Evolutionary conservation across 2,329 filamentous ascomycete species (phyloP), one percentile per base, ranked within the genome.

Genomic region (Davidsoniella australis): DNA sequence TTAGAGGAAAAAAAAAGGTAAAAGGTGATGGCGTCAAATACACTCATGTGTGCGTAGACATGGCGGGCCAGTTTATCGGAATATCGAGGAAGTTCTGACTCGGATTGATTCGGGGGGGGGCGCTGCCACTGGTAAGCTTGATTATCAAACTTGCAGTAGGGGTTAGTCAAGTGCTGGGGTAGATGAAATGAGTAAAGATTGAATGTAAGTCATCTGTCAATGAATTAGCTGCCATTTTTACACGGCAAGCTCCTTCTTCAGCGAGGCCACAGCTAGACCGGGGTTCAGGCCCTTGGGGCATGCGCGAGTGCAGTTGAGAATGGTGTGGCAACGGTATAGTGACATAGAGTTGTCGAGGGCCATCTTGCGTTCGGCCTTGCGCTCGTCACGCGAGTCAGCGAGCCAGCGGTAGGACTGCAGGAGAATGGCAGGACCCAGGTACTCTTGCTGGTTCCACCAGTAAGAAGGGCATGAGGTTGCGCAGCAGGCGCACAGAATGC

Each of bases 361-460:
- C 56, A 80, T 78, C 76, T 91, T 91, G 64, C 91, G 82, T 75
- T 94, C 80, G 52, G 75, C 80, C 60, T 74, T 93, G 66, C 77
- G 80, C 77, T 95, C 83, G 65, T 98, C 91, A 67, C 91, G 82
- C 41, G 85, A 93, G 66, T 98, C 91, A 62, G 81, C 83, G 57
- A 98, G 75, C 91, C 91, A 98, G 63, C 89, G 80, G 79, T 96
- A 98, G 7, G 87, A 94, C 71, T 98, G 91, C 57, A 98, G 79
- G 48, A 98, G 82, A 54, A 98, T 85, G 57, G 91, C 91, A 53
- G 91, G 91, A 55, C 91, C 91, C 46, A 98, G 85, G 72, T 98
- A 98, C 68, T 96, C 88, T 70, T 96, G 88, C 58, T 82, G 80
- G 74, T 98, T 98, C 91, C 91, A 98, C 91, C 91, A 98, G 76